These are phyloP conservation scores for Pontederia paniculata DNA, from an alignment of 176 grass and related monocot species.

Conservation along the genomic window DNA sequence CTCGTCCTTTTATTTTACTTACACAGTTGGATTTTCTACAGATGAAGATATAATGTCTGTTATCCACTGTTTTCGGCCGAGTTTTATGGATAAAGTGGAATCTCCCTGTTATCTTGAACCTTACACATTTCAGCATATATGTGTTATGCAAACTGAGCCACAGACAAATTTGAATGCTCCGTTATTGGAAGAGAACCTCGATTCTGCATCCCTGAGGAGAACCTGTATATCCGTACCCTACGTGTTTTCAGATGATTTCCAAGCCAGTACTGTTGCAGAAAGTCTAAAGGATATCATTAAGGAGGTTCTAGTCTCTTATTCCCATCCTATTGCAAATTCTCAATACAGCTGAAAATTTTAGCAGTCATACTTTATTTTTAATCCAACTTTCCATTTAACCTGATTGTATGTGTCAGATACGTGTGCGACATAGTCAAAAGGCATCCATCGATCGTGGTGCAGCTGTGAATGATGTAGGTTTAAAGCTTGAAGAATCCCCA, in stretches of 20 bases:
- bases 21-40: slow-evolving; percentile 11
- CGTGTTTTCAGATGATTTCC: slow-evolving; percentile 55
- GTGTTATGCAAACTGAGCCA: slow-evolving; percentile 22
- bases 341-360: background rate
- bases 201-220: slow-evolving; percentile 10
- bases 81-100: slow-evolving; percentile 45
- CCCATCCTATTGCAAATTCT: background rate
- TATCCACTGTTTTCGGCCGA: slow-evolving; percentile 58
- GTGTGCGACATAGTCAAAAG: slow-evolving; percentile 17
- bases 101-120: slow-evolving; percentile 50
- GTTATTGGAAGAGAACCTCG: slow-evolving; percentile 29
- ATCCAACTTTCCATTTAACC: slow-evolving; percentile 2
- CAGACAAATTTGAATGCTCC: slow-evolving; percentile 28
- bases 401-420: slow-evolving; percentile 29
- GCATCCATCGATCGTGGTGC: slow-evolving; percentile 12
- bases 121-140: slow-evolving; percentile 49
- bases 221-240: slow-evolving; percentile 48
- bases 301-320: slow-evolving; percentile 19
- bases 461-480: slow-evolving; percentile 5
- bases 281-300: slow-evolving; percentile 19
- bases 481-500: slow-evolving; percentile 21
- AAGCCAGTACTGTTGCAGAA: slow-evolving; percentile 23
- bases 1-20: slow-evolving; percentile 26
- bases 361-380: slow-evolving; percentile 1
- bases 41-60: slow-evolving; percentile 61